Evolutionary conservation across 176 grass and related monocot species (phyloP).

Genomic region (Ampelocalamus luodianensis): DNA sequence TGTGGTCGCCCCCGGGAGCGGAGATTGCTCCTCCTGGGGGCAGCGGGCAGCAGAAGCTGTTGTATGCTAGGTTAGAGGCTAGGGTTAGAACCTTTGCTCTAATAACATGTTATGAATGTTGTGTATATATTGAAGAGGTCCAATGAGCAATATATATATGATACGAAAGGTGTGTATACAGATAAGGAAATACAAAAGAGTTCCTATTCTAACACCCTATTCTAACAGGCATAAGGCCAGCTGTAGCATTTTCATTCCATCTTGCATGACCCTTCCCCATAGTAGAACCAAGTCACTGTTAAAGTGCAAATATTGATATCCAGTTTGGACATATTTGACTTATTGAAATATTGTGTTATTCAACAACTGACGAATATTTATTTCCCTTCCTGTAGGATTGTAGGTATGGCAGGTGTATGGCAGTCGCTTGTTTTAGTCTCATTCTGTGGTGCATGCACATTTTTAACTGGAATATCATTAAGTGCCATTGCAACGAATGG

Average conservation of each 20-base stretch:
- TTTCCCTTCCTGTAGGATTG: constrained; percentile 77
- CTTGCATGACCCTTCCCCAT: constrained; percentile 27
- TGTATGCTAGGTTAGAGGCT: too few species aligned
- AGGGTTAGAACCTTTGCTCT: too few species aligned
- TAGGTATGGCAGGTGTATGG: constrained; percentile 93
- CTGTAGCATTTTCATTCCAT: constrained; percentile 11
- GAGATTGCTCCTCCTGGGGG: too few species aligned
- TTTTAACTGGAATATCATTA: constrained; percentile 92
- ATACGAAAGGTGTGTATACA: too few species aligned
- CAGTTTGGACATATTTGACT: constrained; percentile 23
- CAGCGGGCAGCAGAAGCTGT: too few species aligned
- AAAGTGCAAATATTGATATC: constrained; percentile 8
- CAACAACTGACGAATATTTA: constrained; percentile 25
- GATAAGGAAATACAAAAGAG: too few species aligned
- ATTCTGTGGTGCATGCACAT: constrained; percentile 91
- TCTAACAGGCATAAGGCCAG: too few species aligned
- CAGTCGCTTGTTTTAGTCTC: constrained; percentile 84
- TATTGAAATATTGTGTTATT: constrained; percentile 9
- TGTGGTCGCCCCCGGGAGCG: too few species aligned
- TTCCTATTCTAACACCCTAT: too few species aligned
- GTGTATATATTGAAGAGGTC: too few species aligned
- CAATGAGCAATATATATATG: too few species aligned
- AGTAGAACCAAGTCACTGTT: constrained; percentile 7
- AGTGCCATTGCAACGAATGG: constrained; percentile 99
- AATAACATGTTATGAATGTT: too few species aligned